Evolutionary conservation across 2,329 filamentous ascomycete species (phyloP).

Genomic region (Fusarium heterosporum): DNA sequence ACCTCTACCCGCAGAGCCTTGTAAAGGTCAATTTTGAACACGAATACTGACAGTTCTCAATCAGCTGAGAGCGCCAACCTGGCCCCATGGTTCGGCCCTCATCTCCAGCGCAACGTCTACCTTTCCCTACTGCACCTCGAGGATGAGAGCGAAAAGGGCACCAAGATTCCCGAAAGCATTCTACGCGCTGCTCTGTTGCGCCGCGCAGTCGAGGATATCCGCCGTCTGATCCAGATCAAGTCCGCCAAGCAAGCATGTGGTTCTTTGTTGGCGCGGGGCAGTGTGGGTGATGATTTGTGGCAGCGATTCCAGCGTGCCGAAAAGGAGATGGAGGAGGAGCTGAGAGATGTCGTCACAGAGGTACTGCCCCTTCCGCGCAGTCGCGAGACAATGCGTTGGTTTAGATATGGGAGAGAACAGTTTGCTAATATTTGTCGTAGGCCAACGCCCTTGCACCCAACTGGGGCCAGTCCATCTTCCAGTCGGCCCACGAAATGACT

Average conservation of each 20-base stretch:
- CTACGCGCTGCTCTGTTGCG: slow-evolving; percentile 89
- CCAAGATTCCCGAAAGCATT: slow-evolving; percentile 82
- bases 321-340: slow-evolving; percentile 97
- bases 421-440: slow-evolving; percentile 58
- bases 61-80: slow-evolving; percentile 83
- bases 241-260: slow-evolving; percentile 89
- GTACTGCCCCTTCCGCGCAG: slow-evolving; percentile 57
- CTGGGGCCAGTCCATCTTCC: slow-evolving; percentile 97
- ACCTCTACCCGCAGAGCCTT: not conserved
- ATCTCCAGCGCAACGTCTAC: slow-evolving; percentile 94
- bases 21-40: not conserved
- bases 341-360: slow-evolving; percentile 93
- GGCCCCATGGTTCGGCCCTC: slow-evolving; percentile 92
- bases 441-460: slow-evolving; percentile 89
- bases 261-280: slow-evolving; percentile 85
- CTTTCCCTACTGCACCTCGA: slow-evolving; percentile 87
- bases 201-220: slow-evolving; percentile 92
- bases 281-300: slow-evolving; percentile 95
- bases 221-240: slow-evolving; percentile 88
- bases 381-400: not conserved
- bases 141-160: slow-evolving; percentile 72
- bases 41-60: slow-evolving; percentile 17
- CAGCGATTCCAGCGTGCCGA: slow-evolving; percentile 91
- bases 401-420: not conserved
- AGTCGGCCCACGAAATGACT: slow-evolving; percentile 95